Percentiles rank a stretch among this genome's conserved stretches.
phyloP scores from a whole-genome alignment of 352 stramenopile species.

The Phytophthora europaea region DNA sequence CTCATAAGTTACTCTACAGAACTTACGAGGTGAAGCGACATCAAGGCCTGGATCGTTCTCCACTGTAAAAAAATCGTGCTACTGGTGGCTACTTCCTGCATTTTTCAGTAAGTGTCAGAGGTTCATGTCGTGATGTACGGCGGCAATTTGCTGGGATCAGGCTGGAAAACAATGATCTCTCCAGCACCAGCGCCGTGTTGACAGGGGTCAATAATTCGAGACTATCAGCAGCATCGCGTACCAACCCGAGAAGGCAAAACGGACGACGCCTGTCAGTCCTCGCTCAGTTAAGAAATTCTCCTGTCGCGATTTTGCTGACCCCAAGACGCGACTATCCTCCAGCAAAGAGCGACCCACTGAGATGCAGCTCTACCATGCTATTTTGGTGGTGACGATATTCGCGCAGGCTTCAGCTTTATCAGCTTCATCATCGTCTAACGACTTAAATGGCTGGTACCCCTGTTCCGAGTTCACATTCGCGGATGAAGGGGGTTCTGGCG shows the following conservation, averaged over 20 bases:
- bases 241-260: constrained; percentile 12
- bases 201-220: not conserved
- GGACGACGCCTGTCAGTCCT: not conserved
- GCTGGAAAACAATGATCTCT: not conserved
- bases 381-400: constrained; percentile 10
- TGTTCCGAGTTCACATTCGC: constrained; percentile 41
- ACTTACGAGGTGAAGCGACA: no score
- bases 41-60: no score
- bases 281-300: constrained; percentile 9
- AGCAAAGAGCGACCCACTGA: not conserved
- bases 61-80: no score
- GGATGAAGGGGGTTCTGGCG: constrained; percentile 15
- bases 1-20: no score
- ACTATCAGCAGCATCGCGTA: constrained; percentile 1
- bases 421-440: not conserved
- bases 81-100: no score
- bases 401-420: constrained; percentile 7
- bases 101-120: no score
- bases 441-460: constrained; percentile 44
- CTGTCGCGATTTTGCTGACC: constrained; percentile 3
- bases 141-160: not conserved
- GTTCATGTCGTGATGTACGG: no score
- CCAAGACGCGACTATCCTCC: not conserved
- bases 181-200: not conserved
- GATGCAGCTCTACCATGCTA: constrained; percentile 4